Percentiles rank a stretch among this genome's conserved stretches.
Evolutionary conservation across 2,329 filamentous ascomycete species (phyloP).

Genomic region (Fusarium piperis): DNA sequence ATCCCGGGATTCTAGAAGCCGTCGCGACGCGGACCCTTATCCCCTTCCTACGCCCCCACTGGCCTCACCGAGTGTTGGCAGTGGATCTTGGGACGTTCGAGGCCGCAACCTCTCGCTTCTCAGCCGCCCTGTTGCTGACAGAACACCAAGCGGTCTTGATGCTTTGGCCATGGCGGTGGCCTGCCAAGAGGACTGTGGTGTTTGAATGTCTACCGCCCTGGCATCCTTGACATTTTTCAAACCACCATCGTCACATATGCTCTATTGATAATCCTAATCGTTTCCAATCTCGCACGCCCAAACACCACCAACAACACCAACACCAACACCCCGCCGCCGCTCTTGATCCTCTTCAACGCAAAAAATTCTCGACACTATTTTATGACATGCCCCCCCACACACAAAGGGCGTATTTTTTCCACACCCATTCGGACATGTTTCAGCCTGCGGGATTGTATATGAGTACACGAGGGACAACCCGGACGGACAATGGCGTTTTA

Average conservation of each 20-base stretch:
- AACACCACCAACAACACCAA: neutral
- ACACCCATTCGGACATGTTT: slow-evolving; percentile 5
- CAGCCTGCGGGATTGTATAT: slow-evolving; percentile 33
- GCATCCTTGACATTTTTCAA: slow-evolving; percentile 1
- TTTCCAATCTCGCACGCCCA: neutral
- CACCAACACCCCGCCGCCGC: neutral
- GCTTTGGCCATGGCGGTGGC: slow-evolving; percentile 64
- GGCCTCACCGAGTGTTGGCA: slow-evolving; percentile 48
- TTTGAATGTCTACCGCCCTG: slow-evolving; percentile 8
- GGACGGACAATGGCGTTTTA: slow-evolving; percentile 27
- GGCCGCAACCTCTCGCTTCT: slow-evolving; percentile 56
- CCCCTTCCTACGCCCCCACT: slow-evolving; percentile 48
- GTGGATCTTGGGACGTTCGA: slow-evolving; percentile 59
- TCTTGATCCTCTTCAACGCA: slow-evolving; percentile 10
- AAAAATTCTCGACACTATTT: neutral
- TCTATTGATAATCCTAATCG: slow-evolving; percentile 41
- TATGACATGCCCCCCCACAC: neutral
- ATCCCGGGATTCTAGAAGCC: slow-evolving; percentile 38
- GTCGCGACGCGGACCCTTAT: slow-evolving; percentile 56
- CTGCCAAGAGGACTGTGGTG: slow-evolving; percentile 56
- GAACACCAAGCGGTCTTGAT: slow-evolving; percentile 63
- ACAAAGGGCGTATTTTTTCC: slow-evolving; percentile 11
- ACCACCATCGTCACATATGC: slow-evolving; percentile 6
- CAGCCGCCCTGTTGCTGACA: slow-evolving; percentile 53
- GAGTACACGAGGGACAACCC: slow-evolving; percentile 31